These are phyloP conservation scores for Phytophthora pluvialis DNA, from an alignment of 352 stramenopile species.

Conservation along the genomic window DNA sequence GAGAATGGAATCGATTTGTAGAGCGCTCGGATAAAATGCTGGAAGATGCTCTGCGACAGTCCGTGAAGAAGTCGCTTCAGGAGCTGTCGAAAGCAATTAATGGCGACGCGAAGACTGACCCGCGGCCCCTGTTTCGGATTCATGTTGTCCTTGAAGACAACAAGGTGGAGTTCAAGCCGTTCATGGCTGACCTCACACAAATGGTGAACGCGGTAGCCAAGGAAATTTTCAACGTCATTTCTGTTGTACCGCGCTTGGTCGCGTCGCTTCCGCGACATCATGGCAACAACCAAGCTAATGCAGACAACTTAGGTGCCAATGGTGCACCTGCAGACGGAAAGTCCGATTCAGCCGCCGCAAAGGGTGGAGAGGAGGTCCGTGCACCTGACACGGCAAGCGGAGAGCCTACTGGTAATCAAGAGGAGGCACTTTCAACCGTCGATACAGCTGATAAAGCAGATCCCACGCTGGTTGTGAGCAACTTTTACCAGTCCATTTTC, in stretches of 20 bases:
- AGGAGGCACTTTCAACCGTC: conserved; percentile 16
- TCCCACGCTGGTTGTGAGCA: conserved; percentile 39
- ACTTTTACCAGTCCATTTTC: conserved; percentile 95
- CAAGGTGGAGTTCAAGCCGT: conserved; percentile 93
- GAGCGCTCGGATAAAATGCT: conserved; percentile 91
- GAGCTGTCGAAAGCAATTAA: conserved; percentile 95
- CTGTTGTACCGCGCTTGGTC: conserved; percentile 89
- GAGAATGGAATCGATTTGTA: conserved; percentile 93
- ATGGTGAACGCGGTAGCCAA: conserved; percentile 96
- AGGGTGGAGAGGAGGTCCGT: conserved; percentile 32
- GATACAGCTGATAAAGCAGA: conserved; percentile 26
- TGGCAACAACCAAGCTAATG: conserved; percentile 29
- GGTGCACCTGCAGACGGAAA: conserved; percentile 23
- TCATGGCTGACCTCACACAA: conserved; percentile 94
- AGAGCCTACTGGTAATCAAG: conserved; percentile 26
- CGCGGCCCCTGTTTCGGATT: conserved; percentile 92
- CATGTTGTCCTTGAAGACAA: conserved; percentile 94
- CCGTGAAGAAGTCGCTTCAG: conserved; percentile 95
- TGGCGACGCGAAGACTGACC: conserved; percentile 91
- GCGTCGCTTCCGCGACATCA: conserved; percentile 44
- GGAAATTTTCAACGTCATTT: conserved; percentile 95
- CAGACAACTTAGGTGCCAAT: conserved; percentile 16
- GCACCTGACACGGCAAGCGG: conserved; percentile 24
- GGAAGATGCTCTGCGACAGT: conserved; percentile 90
- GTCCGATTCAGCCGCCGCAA: conserved; percentile 9